Percentiles rank a stretch among this genome's conserved stretches.
Evolutionary conservation across 2,329 filamentous ascomycete species (phyloP).

Genomic region (Botryotinia narcissicola): DNA sequence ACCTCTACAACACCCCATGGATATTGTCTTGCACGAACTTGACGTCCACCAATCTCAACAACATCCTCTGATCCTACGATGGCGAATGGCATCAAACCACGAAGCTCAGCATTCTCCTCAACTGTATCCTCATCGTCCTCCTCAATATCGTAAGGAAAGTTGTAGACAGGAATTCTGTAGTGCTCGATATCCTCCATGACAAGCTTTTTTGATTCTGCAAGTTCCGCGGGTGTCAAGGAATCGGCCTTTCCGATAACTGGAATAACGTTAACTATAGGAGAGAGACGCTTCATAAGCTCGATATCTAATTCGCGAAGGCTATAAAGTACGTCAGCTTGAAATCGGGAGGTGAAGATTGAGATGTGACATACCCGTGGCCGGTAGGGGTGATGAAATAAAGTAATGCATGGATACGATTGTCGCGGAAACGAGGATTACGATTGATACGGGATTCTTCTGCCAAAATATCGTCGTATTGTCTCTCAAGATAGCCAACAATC

Average conservation of each 20-base stretch:
- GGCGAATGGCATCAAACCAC: slow-evolving; percentile 97
- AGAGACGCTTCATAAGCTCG: slow-evolving; percentile 98
- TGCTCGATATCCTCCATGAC: slow-evolving; percentile 99
- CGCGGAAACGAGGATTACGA: slow-evolving; percentile 99
- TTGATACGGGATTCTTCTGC: slow-evolving; percentile 99
- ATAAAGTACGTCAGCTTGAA: slow-evolving; percentile 26
- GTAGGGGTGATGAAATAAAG: slow-evolving; percentile 99
- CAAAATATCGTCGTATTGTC: slow-evolving; percentile 99
- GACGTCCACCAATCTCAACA: slow-evolving; percentile 88
- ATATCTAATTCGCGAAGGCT: slow-evolving; percentile 98
- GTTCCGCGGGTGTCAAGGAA: slow-evolving; percentile 90
- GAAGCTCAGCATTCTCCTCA: slow-evolving; percentile 96
- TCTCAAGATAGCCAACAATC: slow-evolving; percentile 96
- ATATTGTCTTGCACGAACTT: slow-evolving; percentile 93
- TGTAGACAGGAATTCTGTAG: slow-evolving; percentile 99
- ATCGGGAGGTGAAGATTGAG: slow-evolving; percentile 2
- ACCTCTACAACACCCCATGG: slow-evolving; percentile 99
- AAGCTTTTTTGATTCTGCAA: slow-evolving; percentile 98
- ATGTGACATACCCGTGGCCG: slow-evolving; percentile 74
- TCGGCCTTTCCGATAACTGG: slow-evolving; percentile 98
- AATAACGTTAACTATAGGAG: slow-evolving; percentile 97
- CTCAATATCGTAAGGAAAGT: slow-evolving; percentile 99
- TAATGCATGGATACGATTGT: slow-evolving; percentile 97
- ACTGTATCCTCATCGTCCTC: slow-evolving; percentile 99
- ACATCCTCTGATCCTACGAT: slow-evolving; percentile 97